phyloP scores from a whole-genome alignment of 192 early-diverging fungal genomes.

The Coemansia sp. region DNA sequence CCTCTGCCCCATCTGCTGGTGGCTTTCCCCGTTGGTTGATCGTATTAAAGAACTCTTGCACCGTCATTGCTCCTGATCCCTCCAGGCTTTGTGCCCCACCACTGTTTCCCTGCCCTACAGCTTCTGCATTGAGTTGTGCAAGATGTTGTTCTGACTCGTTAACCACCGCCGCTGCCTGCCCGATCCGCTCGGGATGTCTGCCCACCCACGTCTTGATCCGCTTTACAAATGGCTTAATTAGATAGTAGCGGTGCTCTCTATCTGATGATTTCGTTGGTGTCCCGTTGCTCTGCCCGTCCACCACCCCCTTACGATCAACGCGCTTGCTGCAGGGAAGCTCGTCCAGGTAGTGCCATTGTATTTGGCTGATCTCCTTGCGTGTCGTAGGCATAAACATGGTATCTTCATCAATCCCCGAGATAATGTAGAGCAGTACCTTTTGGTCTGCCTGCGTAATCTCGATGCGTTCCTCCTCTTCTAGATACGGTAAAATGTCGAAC shows the following conservation, averaged over 20 bases:
- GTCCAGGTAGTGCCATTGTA: conserved; percentile 66
- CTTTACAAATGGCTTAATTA: conserved; percentile 72
- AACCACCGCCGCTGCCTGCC: conserved; percentile 21
- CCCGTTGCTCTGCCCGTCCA: conserved; percentile 14
- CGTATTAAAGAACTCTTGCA: conserved; percentile 41
- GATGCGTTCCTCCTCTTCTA: conserved; percentile 77
- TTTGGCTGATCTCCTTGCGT: conserved; percentile 91
- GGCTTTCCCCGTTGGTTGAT: conserved; percentile 28
- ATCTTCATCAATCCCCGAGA: conserved; percentile 79
- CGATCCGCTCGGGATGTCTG: conserved; percentile 33
- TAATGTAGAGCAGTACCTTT: conserved; percentile 86
- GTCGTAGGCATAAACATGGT: conserved; percentile 80
- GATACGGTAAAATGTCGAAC: conserved; percentile 73
- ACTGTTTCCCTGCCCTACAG: neutral
- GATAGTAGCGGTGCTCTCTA: conserved; percentile 62
- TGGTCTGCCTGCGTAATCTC: conserved; percentile 90
- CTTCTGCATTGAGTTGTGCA: neutral
- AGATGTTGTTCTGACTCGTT: conserved; percentile 12
- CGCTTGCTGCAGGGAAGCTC: conserved; percentile 57
- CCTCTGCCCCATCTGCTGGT: conserved; percentile 4
- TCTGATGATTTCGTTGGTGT: conserved; percentile 17
- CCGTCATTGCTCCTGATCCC: conserved; percentile 27
- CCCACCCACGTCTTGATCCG: conserved; percentile 44
- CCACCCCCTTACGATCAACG: conserved; percentile 27
- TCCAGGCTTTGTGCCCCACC: neutral